These are phyloP conservation scores for Ganoderma lucidum DNA, from an alignment of 1,284 basidiomycete genomes.

Conservation along the genomic window DNA sequence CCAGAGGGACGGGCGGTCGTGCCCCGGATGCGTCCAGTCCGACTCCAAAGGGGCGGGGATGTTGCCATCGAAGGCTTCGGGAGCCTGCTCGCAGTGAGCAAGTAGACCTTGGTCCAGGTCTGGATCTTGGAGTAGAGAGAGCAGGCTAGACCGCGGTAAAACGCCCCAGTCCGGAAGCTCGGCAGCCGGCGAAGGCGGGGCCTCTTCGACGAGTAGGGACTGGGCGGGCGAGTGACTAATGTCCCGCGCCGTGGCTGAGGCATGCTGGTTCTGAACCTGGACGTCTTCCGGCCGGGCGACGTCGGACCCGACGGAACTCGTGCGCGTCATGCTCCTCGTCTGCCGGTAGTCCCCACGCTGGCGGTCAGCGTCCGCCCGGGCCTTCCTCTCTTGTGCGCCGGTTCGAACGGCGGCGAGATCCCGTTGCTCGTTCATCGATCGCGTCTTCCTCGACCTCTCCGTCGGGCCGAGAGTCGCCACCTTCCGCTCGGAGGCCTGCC, in stretches of 20 bases:
- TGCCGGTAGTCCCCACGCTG: background rate
- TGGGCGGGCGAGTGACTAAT: background rate
- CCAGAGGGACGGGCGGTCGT: conserved; percentile 1
- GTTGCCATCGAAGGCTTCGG: background rate
- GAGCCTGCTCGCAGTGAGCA: background rate
- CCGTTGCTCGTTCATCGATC: background rate
- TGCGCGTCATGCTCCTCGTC: background rate
- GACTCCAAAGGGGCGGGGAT: background rate
- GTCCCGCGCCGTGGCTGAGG: background rate
- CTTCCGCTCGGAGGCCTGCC: background rate
- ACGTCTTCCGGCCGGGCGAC: background rate
- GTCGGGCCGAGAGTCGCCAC: background rate
- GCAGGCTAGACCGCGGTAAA: too few relatives aligned
- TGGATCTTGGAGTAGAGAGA: too few relatives aligned
- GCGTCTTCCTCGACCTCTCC: conserved; percentile 1
- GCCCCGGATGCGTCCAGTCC: background rate
- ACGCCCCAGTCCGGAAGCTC: too few relatives aligned
- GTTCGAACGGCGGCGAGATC: background rate
- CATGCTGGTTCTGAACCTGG: background rate
- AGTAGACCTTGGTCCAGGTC: background rate
- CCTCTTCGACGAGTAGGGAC: background rate
- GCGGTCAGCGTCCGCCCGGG: background rate
- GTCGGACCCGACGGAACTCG: background rate
- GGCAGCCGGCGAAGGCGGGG: too few relatives aligned
- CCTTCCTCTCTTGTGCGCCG: background rate